These are phyloP conservation scores for Fraxinus ornus DNA, from an alignment of 305 asterid species.

Conservation along the genomic window DNA sequence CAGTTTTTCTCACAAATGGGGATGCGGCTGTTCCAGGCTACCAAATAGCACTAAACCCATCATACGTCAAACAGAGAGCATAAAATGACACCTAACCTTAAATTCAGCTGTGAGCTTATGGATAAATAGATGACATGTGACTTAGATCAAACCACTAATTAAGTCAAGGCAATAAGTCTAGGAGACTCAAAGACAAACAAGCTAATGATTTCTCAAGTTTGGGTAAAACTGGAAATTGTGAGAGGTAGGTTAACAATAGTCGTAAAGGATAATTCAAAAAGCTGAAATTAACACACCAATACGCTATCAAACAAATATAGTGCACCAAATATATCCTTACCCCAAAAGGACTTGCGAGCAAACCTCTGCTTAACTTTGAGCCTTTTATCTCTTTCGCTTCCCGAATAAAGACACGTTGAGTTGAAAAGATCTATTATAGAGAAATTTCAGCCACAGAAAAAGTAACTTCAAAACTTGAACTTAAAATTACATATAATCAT, in stretches of 20 bases:
- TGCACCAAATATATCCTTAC: constrained; percentile 53
- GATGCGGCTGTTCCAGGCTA: not conserved
- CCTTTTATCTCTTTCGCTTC: constrained; percentile 65
- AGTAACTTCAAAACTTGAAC: constrained; percentile 43
- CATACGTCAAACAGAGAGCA: not conserved
- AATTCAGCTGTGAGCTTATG: not conserved
- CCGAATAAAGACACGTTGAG: constrained; percentile 57
- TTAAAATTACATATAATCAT: constrained; percentile 21
- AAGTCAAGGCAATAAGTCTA: not conserved
- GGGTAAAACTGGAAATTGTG: not conserved
- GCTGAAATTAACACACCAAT: not conserved
- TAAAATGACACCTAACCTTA: not conserved
- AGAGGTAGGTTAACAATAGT: not conserved
- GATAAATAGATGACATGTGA: not conserved
- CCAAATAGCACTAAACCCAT: not conserved
- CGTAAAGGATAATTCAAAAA: not conserved
- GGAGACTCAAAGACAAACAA: not conserved
- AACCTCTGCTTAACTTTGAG: constrained; percentile 60
- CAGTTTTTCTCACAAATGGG: not conserved
- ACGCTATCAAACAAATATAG: constrained; percentile 19
- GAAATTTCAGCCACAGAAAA: constrained; percentile 55
- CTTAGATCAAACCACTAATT: not conserved
- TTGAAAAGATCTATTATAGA: constrained; percentile 60
- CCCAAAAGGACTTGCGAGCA: constrained; percentile 46
- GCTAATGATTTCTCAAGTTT: not conserved